These are phyloP conservation scores for Tripidium arundinaceum DNA, from an alignment of 202 grass and related monocot species.

Conservation along the genomic window DNA sequence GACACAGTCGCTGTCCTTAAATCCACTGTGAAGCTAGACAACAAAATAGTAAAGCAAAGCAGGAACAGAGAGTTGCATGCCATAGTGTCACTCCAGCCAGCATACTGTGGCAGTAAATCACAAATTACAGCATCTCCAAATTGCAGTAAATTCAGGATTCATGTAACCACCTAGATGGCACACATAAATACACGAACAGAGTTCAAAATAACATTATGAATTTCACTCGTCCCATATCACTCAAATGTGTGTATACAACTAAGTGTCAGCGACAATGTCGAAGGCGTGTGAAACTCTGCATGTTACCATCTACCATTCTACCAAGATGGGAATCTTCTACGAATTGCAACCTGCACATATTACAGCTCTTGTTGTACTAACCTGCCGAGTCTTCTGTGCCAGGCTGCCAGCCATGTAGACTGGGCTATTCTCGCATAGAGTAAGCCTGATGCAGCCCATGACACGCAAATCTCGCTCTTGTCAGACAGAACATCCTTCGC, in stretches of 20 bases:
- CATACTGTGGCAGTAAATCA: no score
- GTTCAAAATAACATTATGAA: not conserved
- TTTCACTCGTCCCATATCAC: not conserved
- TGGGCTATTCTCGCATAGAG: not conserved
- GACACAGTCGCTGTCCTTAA: slow-evolving; percentile 37
- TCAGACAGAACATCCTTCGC: slow-evolving; percentile 15
- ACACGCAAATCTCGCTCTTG: slow-evolving; percentile 8
- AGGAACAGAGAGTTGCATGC: slow-evolving; percentile 18
- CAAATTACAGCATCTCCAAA: not conserved
- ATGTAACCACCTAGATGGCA: not conserved
- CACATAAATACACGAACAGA: not conserved
- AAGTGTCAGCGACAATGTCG: not conserved
- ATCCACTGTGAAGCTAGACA: slow-evolving; percentile 36
- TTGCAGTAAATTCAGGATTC: not conserved
- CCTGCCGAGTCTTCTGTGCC: not conserved
- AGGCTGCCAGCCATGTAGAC: not conserved
- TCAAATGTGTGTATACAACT: not conserved
- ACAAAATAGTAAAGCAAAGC: slow-evolving; percentile 29
- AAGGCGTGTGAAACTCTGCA: no score
- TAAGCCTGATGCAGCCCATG: slow-evolving; percentile 1
- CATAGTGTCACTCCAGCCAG: slow-evolving; percentile 19
- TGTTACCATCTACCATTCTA: not conserved
- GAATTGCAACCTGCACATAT: not conserved
- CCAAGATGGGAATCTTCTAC: not conserved
- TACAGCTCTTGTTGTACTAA: not conserved